Evolutionary conservation across 257 asterid species (phyloP), one percentile per base, ranked within the genome.

Genomic region (Thymus mandschuricus): DNA sequence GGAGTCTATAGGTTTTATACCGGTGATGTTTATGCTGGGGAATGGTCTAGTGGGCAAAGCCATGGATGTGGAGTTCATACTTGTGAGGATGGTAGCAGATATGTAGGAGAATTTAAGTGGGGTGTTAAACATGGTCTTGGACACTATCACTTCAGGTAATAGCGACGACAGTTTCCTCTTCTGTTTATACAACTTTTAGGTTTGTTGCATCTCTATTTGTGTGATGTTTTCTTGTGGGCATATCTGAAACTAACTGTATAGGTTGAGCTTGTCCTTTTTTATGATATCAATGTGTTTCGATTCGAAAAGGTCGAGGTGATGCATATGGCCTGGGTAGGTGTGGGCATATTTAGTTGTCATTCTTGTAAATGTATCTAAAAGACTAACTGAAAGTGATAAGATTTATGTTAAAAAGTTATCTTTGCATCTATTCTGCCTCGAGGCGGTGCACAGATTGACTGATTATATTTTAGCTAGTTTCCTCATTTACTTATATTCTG

Each of bases 21-120:
- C 0, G 98, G 98, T 30, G 98, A 92, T 82, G 96, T 92, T n/a
- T 92, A 92, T 76, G 92, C 98, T 30, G 96, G 98, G 48, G 98
- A 92, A 66, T 92, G 98, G 98, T 92, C 88, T 15, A 89, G 86
- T 73, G 98, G 96, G 73, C 96, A 92, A 82, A 87, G 98, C 75
- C 92, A 90, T 80, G 98, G 98, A 0, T 86, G 91, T 64, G 96
- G 98, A 56, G 81, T 89, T 70, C 98, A 86, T 81, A 92, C 98
- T 11, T 89, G 96, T 9, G 96, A 92, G 71, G 96, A 89, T 71
- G 96, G 96, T 13, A 92, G 96, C 75, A 83, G 95, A 11, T 92
- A 89, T 72, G 93, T 89, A 1, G 97, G 96, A 15, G 96, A 91
- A 62, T 91, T 91, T 73, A 91, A 92, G 74, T 87, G 95, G 96